These are phyloP conservation scores for Beta macrorhiza DNA, from an alignment of 179 eudicot genomes.

Conservation along the genomic window DNA sequence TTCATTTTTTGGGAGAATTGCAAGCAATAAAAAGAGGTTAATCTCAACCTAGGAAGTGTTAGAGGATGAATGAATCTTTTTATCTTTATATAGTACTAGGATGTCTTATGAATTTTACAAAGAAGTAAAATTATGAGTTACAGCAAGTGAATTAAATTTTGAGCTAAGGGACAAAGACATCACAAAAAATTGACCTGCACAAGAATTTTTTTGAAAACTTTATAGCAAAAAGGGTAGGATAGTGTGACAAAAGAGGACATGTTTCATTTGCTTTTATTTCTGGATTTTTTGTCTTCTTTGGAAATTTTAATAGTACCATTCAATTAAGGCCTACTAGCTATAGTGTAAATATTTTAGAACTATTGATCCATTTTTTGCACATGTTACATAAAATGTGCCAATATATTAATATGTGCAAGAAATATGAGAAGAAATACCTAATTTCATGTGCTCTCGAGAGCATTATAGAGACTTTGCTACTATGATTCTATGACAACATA, in stretches of 20 bases:
- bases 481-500: too few relatives aligned
- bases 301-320: too few relatives aligned
- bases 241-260: neutral
- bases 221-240: neutral
- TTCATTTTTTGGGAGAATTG: slow-evolving; percentile 2
- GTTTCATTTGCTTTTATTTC: neutral
- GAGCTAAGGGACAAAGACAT: neutral
- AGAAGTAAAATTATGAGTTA: neutral
- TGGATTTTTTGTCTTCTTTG: too few relatives aligned
- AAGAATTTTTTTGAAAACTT: neutral
- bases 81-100: neutral
- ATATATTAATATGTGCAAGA: neutral
- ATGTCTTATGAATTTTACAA: neutral
- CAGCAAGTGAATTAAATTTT: neutral
- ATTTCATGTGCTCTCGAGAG: too few relatives aligned
- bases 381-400: neutral
- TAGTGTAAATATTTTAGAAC: too few relatives aligned
- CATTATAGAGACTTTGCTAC: too few relatives aligned
- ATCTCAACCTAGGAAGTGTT: neutral
- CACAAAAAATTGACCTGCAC: neutral
- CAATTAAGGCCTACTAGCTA: too few relatives aligned
- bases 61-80: neutral
- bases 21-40: neutral
- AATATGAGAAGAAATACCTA: too few relatives aligned
- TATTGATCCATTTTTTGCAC: too few relatives aligned